Evolutionary conservation across 495 filamentous ascomycete species (phyloP), one percentile per base, ranked within the genome.

Genomic region (Sordaria brevicollis): DNA sequence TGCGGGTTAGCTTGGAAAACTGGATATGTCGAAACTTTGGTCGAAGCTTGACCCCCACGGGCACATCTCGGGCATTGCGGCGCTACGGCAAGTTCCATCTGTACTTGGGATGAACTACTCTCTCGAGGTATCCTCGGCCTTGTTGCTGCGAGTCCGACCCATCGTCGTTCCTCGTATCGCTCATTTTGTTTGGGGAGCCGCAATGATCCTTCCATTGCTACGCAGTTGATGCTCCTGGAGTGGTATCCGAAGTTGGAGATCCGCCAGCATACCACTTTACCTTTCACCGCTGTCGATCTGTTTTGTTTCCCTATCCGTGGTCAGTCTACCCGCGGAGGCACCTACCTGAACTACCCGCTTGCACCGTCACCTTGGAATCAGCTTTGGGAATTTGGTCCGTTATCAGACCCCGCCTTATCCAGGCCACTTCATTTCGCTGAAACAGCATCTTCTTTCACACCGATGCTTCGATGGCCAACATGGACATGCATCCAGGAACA

Each of bases 341-440:
- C 11, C 49, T 57, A 17, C 49, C 49, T 29, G 49, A 5, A 4
- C 49, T 57, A 17, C 49, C 49, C 49, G 49, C 49, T 62, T 31
- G 33, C 25, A 62, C 33, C 5, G 49, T 62, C 49, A 62, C 49
- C 25, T 62, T 62, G 49, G 49, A 62, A 31, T 62, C 49, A 62
- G 33, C 49, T 62, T 62, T 62, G 49, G 49, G 49, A 62, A 62
- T 31, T 3, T 17, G 25, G 2, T 62, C 11, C 49, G 49, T 62
- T 62, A 62, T 62, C 49, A 62, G 49, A 62, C 49, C 13, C 49
- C 25, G 49, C 49, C 43, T 54, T 54, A 21, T 54, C 19, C 43
- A 54, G 70, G 31, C 39, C 41, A 68, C 36, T 62, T 74, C 67
- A 74, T 76, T 68, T 76, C 21, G 67, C 68, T 76, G 72, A 76